Base-by-base conservation (phyloP, 1,284 basidiomycete genomes). In the Trichosporon sp. region DNA sequence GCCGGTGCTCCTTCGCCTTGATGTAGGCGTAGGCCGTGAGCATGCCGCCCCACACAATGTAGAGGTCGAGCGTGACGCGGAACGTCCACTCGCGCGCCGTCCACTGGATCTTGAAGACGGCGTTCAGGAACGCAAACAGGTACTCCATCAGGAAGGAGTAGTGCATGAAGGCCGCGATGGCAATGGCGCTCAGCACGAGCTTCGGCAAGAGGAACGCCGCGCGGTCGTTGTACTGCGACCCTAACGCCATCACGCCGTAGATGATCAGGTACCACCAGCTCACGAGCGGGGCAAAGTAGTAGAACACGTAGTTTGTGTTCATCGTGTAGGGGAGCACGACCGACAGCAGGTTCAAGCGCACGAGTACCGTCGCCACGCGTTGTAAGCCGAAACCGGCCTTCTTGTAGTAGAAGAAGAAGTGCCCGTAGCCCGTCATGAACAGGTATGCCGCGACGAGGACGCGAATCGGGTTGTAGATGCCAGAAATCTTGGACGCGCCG, bases 251-350 rank as follows among this genome's bases (percentile, higher is more conserved):
- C 56, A 92, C 94, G 64, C 83, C 84, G 85, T 93, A 95, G 80
- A 95, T 90, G 86, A 94, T 88, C 70, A 93, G 84, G 84, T 91
- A 96, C 81, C 83, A 84, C 80, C 80, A 83, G 31, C 76, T 90
- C 31, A 93, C 91, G 75, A 94, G 86, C 7, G 92, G 92, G 2
- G 92, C 88, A 80, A 94, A 94, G 83, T 94, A 94, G 83, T 94
- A 94, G 69, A 89, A 92, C 73, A 93, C 88, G 82, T 95, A 96
- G 84, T 93, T 88, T 72, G 92, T 94, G 85, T 94, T 90, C 93
- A 96, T 94, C 67, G 89, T 88, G 84, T 94, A 96, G 6, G 91
- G 91, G 56, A 96, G 87, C 14, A 90, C 85, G 66, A 95, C 84
- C 0, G 93, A 93, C 64, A 94, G 87, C 56, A 95, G 83, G 83